Conservation (phyloP, 192 early-diverging fungal genomes). For the Tieghemiomyces parasiticus region DNA sequence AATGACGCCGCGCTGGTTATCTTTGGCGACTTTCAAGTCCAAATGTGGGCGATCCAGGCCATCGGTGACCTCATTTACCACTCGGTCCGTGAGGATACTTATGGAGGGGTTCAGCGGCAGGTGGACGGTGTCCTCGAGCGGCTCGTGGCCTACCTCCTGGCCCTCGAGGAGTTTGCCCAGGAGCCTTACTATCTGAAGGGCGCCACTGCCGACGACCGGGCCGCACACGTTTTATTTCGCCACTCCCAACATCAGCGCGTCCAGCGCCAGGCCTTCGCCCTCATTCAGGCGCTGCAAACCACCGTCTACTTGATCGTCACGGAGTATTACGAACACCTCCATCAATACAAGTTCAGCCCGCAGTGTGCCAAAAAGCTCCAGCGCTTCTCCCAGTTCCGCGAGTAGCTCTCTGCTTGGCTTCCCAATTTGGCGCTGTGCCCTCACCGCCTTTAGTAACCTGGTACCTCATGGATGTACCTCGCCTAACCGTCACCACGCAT, state of each 20-base stretch:
- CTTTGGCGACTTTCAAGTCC: conserved; percentile 6
- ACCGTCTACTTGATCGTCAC: conserved; percentile 9
- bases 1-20: not conserved
- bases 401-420: not conserved
- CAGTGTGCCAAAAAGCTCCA: conserved; percentile 6
- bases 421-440: too few species aligned
- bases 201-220: not conserved
- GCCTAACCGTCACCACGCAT: too few species aligned
- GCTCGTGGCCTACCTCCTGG: not conserved
- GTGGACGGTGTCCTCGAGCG: not conserved
- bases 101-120: not conserved
- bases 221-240: not conserved
- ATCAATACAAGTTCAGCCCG: conserved; percentile 10
- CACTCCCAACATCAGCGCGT: conserved; percentile 6
- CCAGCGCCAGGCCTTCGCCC: conserved; percentile 8
- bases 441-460: too few species aligned
- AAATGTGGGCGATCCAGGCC: conserved; percentile 11
- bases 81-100: conserved; percentile 7
- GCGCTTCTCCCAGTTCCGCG: not conserved
- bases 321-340: conserved; percentile 4
- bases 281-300: conserved; percentile 6
- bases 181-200: conserved; percentile 1
- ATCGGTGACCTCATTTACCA: not conserved
- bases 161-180: conserved; percentile 2
- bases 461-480: too few species aligned